Conservation (phyloP, 2,329 filamentous ascomycete genomes). For the Pyrenochaeta sp. region DNA sequence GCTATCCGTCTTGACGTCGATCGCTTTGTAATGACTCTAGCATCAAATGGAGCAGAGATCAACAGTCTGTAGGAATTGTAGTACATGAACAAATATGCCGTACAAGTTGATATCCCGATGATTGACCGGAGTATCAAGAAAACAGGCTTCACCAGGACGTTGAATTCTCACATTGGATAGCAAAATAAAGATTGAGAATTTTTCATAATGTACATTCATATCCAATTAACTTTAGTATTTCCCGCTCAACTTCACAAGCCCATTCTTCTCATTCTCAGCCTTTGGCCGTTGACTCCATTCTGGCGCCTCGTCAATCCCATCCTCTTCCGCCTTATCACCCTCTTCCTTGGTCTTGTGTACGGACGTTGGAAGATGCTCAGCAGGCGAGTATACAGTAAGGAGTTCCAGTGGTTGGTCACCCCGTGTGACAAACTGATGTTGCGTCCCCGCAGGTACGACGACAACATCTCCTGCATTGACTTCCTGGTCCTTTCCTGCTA, state of each 20-base stretch:
- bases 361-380: conserved; percentile 67
- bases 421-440: conserved; percentile 72
- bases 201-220: neutral
- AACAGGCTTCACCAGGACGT: too few relatives aligned
- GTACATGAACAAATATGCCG: too few relatives aligned
- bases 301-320: conserved; percentile 67
- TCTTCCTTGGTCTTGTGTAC: conserved; percentile 71
- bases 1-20: too few relatives aligned
- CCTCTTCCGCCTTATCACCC: conserved; percentile 69
- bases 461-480: conserved; percentile 66
- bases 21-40: too few relatives aligned
- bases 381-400: conserved; percentile 70
- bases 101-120: too few relatives aligned
- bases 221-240: conserved; percentile 31
- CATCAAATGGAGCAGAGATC: too few relatives aligned
- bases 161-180: neutral
- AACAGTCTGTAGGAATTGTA: too few relatives aligned
- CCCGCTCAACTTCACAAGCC: conserved; percentile 59
- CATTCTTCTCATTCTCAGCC: conserved; percentile 65
- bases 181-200: too few relatives aligned
- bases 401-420: conserved; percentile 67
- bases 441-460: conserved; percentile 70
- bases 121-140: too few relatives aligned
- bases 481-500: conserved; percentile 66
- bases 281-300: conserved; percentile 67